Conservation (phyloP, 2,329 filamentous ascomycete species). For the Colletotrichum cuscutae region DNA sequence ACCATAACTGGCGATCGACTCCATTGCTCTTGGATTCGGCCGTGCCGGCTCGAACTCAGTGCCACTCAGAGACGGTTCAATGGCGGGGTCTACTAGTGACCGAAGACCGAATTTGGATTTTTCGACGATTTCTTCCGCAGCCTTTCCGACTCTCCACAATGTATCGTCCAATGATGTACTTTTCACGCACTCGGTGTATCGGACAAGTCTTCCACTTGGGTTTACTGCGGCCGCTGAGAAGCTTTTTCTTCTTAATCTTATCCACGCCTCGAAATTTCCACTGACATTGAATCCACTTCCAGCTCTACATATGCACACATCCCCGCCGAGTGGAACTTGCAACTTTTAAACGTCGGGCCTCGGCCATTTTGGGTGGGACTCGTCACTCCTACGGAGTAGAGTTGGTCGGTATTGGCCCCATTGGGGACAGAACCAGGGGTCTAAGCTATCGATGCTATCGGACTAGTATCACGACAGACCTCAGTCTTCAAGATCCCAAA, state of each 20-base stretch:
- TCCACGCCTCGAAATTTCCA: background rate
- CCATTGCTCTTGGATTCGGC: background rate
- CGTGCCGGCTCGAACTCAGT: no score
- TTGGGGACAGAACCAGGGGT: background rate
- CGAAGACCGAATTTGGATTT: background rate
- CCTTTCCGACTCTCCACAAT: background rate
- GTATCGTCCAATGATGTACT: background rate
- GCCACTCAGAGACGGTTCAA: background rate
- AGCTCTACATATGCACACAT: background rate
- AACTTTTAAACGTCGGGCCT: background rate
- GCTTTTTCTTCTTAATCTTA: background rate
- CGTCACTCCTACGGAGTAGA: no score
- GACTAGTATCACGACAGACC: background rate
- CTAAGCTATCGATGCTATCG: background rate
- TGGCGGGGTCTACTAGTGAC: background rate
- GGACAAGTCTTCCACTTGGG: background rate
- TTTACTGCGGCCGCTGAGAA: background rate
- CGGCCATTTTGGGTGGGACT: background rate
- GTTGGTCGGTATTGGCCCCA: background rate
- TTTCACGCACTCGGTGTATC: background rate
- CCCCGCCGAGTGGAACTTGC: background rate
- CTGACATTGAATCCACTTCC: background rate
- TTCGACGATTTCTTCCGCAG: background rate
- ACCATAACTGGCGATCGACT: background rate
- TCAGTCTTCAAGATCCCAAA: background rate